Base-by-base conservation (phyloP, 169 alveolate species). In the Babesia ovata region DNA sequence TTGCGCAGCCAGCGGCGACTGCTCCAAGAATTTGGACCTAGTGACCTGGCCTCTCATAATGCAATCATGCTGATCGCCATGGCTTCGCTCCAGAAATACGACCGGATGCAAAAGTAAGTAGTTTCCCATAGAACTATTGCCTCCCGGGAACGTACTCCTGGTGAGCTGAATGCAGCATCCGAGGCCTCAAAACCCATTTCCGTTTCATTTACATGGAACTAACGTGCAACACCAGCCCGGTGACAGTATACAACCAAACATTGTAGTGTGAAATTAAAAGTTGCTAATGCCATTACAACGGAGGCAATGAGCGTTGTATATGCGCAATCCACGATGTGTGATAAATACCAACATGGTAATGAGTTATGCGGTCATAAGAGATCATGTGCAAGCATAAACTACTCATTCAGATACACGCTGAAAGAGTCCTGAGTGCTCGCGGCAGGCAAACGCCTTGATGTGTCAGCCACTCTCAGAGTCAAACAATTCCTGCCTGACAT, bases 391-490 rank as follows among this genome's bases (percentile, higher is more conserved):
- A 67, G 76, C 76, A 10, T 36, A 67, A 67, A 67, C 76, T 67
- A 21, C 76, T 67, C 76, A 21, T 54, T 53, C 76, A 49, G 76
- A 67, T 52, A 67, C 63, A 22, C 28, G 76, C 76, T 53, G 76
- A 54, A 67, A 46, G 76, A 50, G 76, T 52, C 76, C 76, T 67
- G 76, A 42, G 58, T 67, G 76, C 76, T 67, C 19, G 58, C 76
- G 28, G 22, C 44, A 14, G 62, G 24, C 65, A 42, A 50, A 13
- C 63, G 9, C 66, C 29, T 67, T 67, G 28, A n/a, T 67, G 26
- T 67, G 44, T 65, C 76, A 67, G 76, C 76, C 33, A 13, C 24
- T 52, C 54, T 48, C 67, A 44, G 42, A 17, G 11, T 53, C 76
- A 33, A 36, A n/a, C 76, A 67, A 4, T 53, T 2, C 11, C 63